Evolutionary conservation across 2,329 filamentous ascomycete species (phyloP).

Genomic region (Pseudopyrenochaeta lycopersici): DNA sequence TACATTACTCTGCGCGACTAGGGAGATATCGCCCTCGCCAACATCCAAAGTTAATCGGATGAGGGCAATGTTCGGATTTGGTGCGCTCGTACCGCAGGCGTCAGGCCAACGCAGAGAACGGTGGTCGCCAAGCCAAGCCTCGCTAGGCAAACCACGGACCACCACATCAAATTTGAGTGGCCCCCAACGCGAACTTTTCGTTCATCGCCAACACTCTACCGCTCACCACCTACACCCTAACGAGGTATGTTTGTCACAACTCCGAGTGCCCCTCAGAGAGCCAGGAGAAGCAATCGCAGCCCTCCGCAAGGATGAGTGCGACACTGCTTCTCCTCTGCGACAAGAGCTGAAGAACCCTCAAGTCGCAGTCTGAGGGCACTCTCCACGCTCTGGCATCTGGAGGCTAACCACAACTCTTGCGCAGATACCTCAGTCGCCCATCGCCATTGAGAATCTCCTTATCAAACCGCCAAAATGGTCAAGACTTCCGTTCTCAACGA

Average conservation of each 20-base stretch:
- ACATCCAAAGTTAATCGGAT: not conserved
- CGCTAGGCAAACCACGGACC: slow-evolving; percentile 31
- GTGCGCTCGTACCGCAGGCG: slow-evolving; percentile 3
- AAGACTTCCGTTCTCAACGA: slow-evolving; percentile 99
- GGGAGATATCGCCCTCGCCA: not conserved
- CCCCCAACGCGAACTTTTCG: slow-evolving; percentile 36
- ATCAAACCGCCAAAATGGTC: slow-evolving; percentile 88
- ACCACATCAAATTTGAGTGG: slow-evolving; percentile 27
- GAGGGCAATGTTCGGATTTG: not conserved
- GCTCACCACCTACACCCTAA: slow-evolving; percentile 35
- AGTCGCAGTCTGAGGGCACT: slow-evolving; percentile 67
- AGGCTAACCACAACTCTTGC: slow-evolving; percentile 62
- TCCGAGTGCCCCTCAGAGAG: slow-evolving; percentile 61
- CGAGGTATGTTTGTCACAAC: slow-evolving; percentile 48
- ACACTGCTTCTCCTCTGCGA: slow-evolving; percentile 58
- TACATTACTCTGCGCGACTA: not conserved
- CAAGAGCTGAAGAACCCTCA: slow-evolving; percentile 75
- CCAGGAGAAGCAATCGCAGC: slow-evolving; percentile 57
- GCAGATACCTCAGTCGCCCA: slow-evolving; percentile 69
- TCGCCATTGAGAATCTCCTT: slow-evolving; percentile 81
- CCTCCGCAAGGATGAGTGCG: slow-evolving; percentile 42
- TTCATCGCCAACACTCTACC: slow-evolving; percentile 24
- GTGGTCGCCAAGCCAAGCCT: slow-evolving; percentile 20
- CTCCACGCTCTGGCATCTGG: slow-evolving; percentile 72
- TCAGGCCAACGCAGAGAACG: not conserved